Base-by-base conservation (phyloP, 148 eudicot genomes). In the Vaccinium vitisidaea region DNA sequence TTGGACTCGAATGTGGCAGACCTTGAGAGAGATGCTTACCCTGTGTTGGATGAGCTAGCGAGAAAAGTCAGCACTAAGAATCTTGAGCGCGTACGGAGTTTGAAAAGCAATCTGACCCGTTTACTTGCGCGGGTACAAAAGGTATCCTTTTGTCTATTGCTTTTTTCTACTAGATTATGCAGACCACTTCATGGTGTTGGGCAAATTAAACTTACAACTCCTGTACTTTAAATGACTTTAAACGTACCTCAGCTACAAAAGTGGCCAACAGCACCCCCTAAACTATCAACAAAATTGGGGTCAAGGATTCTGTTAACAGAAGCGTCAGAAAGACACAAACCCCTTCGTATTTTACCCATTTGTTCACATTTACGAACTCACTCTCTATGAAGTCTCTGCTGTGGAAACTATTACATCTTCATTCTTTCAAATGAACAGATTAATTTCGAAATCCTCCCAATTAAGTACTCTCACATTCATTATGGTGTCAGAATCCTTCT, bases 101-200 rank as follows among this genome's bases (percentile, higher is more conserved):
- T 95, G 91, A 97, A 97, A 83, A 97, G 98, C 90, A 92, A 94
- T 78, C 93, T 97, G 55, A 97, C 99, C 61, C 95, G 94, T 61
- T 86, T 97, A 89, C 99, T 97, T 85, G 99, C 98, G 79, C 92
- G 96, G 70, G 99, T 97, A 55, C 99, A 97, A 83, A 97, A 95
- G 98, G 99, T 97, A 93, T 58, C 15, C n/a, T 27, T 49, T 25
- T 23, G 48, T 74, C 59, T 75, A 1, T 30, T 27, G 1, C 54
- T 79, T 5, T 25, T 55, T 21, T 49, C 58, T 80, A 43, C 54
- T 65, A 77, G 36, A 63, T 63, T 48, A 16, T 1, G 27, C 11
- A 43, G 8, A 54, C 32, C 32, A 53, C 12, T 27, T 21, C 43
- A 30, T 54, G 30, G 6, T 53, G 50, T 18, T 54, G 78, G 14